Conservation (phyloP, 805 yeast genomes). For the Teunomyces barrocoloradensis region DNA sequence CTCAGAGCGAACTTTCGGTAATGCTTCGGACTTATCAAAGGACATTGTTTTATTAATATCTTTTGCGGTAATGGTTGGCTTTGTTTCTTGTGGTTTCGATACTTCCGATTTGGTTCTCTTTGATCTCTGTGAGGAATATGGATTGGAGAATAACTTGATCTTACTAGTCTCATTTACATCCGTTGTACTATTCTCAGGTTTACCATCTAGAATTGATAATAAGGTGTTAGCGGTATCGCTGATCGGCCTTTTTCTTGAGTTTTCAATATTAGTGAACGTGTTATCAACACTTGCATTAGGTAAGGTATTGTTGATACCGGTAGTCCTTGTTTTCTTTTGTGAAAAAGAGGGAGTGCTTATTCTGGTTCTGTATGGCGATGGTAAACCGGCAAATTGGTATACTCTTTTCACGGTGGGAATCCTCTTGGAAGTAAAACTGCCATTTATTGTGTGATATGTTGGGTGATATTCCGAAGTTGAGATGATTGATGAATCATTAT, state of each 20-base stretch:
- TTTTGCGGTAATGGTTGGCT: conserved; percentile 24
- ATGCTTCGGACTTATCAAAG: conserved; percentile 29
- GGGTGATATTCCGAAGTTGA: conserved; percentile 40
- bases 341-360: conserved; percentile 28
- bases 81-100: not conserved
- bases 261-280: not conserved
- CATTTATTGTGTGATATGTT: conserved; percentile 31
- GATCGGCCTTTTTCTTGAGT: conserved; percentile 16
- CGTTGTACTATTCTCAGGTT: not conserved
- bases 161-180: not conserved
- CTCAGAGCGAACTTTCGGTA: conserved; percentile 10
- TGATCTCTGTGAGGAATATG: conserved; percentile 9
- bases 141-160: conserved; percentile 10
- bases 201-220: conserved; percentile 36
- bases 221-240: conserved; percentile 39
- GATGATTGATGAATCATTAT: conserved; percentile 14
- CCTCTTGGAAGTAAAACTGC: conserved; percentile 18
- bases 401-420: conserved; percentile 40
- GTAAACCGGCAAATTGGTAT: conserved; percentile 44
- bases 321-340: conserved; percentile 4
- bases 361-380: conserved; percentile 43
- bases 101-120: not conserved
- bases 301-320: not conserved
- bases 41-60: conserved; percentile 37
- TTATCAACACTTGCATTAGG: not conserved